Evolutionary conservation across 805 yeast genomes (phyloP).

Genomic region (Vanderwaltozyma yarrowii): DNA sequence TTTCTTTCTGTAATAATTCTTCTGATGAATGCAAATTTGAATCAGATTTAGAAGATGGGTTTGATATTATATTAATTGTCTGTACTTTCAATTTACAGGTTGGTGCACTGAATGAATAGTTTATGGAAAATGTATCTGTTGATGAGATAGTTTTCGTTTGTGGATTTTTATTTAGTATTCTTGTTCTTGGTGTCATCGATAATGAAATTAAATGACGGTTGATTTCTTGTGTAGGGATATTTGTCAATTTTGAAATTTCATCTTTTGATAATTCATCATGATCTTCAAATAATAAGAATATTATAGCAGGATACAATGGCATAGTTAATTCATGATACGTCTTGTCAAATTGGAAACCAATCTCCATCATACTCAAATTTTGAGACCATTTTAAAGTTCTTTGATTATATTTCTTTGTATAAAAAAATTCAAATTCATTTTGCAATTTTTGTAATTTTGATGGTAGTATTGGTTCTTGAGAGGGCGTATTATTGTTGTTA

Average conservation of each 20-base stretch:
- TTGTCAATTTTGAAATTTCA: constrained; percentile 55
- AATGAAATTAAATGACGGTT: constrained; percentile 72
- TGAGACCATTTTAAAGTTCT: constrained; percentile 70
- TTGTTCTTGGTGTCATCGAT: constrained; percentile 71
- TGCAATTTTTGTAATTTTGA: constrained; percentile 34
- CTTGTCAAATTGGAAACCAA: constrained; percentile 57
- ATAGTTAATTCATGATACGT: constrained; percentile 68
- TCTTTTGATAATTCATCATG: constrained; percentile 42
- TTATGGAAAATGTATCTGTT: constrained; percentile 55
- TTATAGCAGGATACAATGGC: constrained; percentile 72
- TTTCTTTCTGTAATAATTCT: constrained; percentile 49
- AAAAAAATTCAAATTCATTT: constrained; percentile 41
- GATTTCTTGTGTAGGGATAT: constrained; percentile 64
- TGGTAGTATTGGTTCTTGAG: constrained; percentile 33
- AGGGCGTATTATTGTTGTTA: constrained; percentile 19
- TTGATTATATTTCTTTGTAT: constrained; percentile 42
- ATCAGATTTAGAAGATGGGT: background rate
- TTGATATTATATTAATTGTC: constrained; percentile 2
- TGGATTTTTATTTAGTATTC: constrained; percentile 66
- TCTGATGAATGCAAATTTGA: constrained; percentile 15
- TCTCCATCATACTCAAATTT: constrained; percentile 72
- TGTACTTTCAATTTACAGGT: constrained; percentile 59
- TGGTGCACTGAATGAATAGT: constrained; percentile 58
- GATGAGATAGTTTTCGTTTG: constrained; percentile 60
- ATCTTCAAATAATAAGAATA: constrained; percentile 64